A percentile compares a stretch with the other conserved stretches of the same genome.
These are phyloP conservation scores for Dentipellis sp. DNA, from an alignment of 768 basidiomycete species.

Conservation along the genomic window DNA sequence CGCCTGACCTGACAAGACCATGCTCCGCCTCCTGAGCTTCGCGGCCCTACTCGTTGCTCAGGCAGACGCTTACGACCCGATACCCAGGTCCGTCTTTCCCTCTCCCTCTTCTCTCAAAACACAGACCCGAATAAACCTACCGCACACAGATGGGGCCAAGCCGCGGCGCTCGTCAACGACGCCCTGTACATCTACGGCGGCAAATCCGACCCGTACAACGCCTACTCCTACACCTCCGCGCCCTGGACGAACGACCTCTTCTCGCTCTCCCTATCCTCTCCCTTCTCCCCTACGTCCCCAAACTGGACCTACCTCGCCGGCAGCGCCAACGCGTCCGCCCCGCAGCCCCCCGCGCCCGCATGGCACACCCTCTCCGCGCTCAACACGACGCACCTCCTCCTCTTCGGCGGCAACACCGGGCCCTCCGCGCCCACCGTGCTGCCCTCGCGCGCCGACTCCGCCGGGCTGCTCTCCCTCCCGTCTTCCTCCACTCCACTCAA, in stretches of 20 bases:
- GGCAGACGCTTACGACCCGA: not conserved
- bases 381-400: slow-evolving; percentile 41
- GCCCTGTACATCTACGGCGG: slow-evolving; percentile 73
- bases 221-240: slow-evolving; percentile 66
- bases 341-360: slow-evolving; percentile 54
- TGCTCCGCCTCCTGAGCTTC: not conserved
- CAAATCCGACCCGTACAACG: slow-evolving; percentile 61
- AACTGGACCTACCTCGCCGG: slow-evolving; percentile 58
- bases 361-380: slow-evolving; percentile 76
- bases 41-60: not conserved
- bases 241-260: slow-evolving; percentile 66
- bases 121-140: not conserved
- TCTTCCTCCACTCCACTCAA: slow-evolving; percentile 26
- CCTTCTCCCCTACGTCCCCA: slow-evolving; percentile 52
- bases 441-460: slow-evolving; percentile 51
- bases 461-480: slow-evolving; percentile 39
- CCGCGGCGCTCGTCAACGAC: slow-evolving; percentile 46
- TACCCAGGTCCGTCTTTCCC: not conserved
- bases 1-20: too few species aligned
- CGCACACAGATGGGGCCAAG: slow-evolving; percentile 73
- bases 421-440: slow-evolving; percentile 44
- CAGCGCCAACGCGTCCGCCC: slow-evolving; percentile 29
- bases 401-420: slow-evolving; percentile 73
- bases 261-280: slow-evolving; percentile 48
- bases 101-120: not conserved